Evolutionary conservation across 352 stramenopile genomes (phyloP).

Genomic region (Pythium sukuiense): DNA sequence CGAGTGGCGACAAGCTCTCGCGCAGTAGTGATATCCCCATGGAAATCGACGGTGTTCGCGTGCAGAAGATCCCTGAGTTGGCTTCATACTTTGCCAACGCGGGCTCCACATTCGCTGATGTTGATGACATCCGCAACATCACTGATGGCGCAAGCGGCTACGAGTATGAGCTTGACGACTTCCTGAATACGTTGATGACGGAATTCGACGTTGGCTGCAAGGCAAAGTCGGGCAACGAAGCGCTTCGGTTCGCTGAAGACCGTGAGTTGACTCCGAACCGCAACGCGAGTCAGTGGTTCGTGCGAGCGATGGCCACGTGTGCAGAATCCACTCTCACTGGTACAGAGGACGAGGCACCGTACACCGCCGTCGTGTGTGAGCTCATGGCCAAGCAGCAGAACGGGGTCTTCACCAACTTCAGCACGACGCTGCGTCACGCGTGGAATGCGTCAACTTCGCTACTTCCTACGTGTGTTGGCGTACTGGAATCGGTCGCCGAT

Average conservation of each 20-base stretch:
- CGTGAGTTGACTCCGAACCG: slow-evolving; percentile 48
- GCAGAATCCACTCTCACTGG: slow-evolving; percentile 48
- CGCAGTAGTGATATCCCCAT: slow-evolving; percentile 33
- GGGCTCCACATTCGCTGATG: slow-evolving; percentile 35
- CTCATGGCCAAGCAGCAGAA: slow-evolving; percentile 67
- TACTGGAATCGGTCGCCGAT: slow-evolving; percentile 45
- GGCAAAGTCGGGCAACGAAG: slow-evolving; percentile 27
- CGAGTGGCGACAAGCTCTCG: slow-evolving; percentile 21
- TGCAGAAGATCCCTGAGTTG: slow-evolving; percentile 27
- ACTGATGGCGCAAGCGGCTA: slow-evolving; percentile 21
- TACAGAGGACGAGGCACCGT: slow-evolving; percentile 37
- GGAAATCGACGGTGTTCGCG: slow-evolving; percentile 28
- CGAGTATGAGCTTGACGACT: slow-evolving; percentile 60
- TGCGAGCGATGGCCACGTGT: slow-evolving; percentile 52
- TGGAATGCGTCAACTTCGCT: slow-evolving; percentile 45
- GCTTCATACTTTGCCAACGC: slow-evolving; percentile 28
- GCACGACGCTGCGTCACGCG: slow-evolving; percentile 51
- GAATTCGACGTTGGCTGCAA: slow-evolving; percentile 55
- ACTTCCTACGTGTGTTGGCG: slow-evolving; percentile 54
- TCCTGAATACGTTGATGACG: slow-evolving; percentile 55
- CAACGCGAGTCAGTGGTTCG: slow-evolving; percentile 44
- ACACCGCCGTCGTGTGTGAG: slow-evolving; percentile 64
- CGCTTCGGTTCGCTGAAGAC: slow-evolving; percentile 41
- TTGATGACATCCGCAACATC: slow-evolving; percentile 37
- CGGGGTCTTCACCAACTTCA: slow-evolving; percentile 78